These are phyloP conservation scores for Craterostigma plantagineum DNA, from an alignment of 257 asterid species.

Conservation along the genomic window DNA sequence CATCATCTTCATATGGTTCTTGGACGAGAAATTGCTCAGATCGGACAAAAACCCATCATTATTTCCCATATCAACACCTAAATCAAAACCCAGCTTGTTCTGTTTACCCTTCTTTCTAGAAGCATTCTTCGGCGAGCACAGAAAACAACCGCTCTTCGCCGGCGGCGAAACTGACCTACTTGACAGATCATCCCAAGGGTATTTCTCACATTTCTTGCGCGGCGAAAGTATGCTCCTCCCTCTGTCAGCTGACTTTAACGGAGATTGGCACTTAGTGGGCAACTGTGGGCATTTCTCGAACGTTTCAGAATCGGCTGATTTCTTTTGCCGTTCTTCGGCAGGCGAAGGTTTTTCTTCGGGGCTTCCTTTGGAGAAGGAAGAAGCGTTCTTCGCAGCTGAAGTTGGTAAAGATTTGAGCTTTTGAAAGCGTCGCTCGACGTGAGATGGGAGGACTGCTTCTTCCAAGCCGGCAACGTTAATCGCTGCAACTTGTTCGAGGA, in stretches of 20 bases:
- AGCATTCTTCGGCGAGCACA: conserved; percentile 56
- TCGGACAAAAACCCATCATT: conserved; percentile 37
- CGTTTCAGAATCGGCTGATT: conserved; percentile 5
- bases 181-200: conserved; percentile 19
- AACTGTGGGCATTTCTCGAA: conserved; percentile 19
- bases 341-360: background rate
- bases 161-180: conserved; percentile 52
- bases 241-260: conserved; percentile 13
- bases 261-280: conserved; percentile 5
- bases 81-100: conserved; percentile 16
- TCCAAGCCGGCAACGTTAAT: conserved; percentile 63
- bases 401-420: conserved; percentile 76
- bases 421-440: conserved; percentile 61
- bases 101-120: conserved; percentile 31
- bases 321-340: conserved; percentile 3
- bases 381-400: conserved; percentile 16
- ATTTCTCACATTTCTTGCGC: conserved; percentile 16
- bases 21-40: conserved; percentile 30
- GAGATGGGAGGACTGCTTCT: conserved; percentile 52
- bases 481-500: conserved; percentile 67
- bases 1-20: conserved; percentile 28
- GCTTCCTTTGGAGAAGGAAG: conserved; percentile 17
- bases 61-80: conserved; percentile 26
- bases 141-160: conserved; percentile 44
- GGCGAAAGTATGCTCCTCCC: conserved; percentile 12